A percentile compares a stretch with the other conserved stretches of the same genome.
phyloP scores from a whole-genome alignment of 495 filamentous ascomycete genomes.

The Penicillium odoratum region DNA sequence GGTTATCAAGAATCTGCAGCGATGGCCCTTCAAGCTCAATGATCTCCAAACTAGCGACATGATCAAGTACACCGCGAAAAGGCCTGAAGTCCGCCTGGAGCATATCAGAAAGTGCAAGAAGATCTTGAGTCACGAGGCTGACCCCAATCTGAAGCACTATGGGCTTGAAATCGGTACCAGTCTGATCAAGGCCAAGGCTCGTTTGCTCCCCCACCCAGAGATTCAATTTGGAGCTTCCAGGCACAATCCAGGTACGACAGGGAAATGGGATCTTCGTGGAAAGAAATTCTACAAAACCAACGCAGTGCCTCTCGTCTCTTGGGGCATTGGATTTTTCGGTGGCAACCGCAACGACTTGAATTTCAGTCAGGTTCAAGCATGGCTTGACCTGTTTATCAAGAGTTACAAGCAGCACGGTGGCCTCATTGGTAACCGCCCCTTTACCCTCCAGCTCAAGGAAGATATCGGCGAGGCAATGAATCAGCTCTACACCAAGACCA shows the following conservation, averaged over 20 bases:
- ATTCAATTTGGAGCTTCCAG: slow-evolving; percentile 60
- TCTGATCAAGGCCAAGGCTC: slow-evolving; percentile 66
- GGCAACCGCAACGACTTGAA: slow-evolving; percentile 42
- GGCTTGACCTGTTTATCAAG: slow-evolving; percentile 58
- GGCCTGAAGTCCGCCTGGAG: slow-evolving; percentile 60
- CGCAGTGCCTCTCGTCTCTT: slow-evolving; percentile 57
- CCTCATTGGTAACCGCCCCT: slow-evolving; percentile 41
- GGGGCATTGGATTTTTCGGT: slow-evolving; percentile 65
- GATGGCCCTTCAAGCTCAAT: slow-evolving; percentile 77
- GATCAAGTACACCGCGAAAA: slow-evolving; percentile 80
- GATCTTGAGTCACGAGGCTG: slow-evolving; percentile 65
- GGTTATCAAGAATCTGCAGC: slow-evolving; percentile 61
- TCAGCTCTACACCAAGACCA: slow-evolving; percentile 49
- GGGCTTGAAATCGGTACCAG: slow-evolving; percentile 62
- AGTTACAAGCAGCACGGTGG: slow-evolving; percentile 74
- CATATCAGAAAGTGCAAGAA: slow-evolving; percentile 65
- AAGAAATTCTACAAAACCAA: slow-evolving; percentile 71
- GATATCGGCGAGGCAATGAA: slow-evolving; percentile 55
- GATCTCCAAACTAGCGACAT: slow-evolving; percentile 67
- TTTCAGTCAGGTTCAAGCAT: slow-evolving; percentile 50
- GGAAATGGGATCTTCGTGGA: slow-evolving; percentile 84
- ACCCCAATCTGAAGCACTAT: slow-evolving; percentile 66
- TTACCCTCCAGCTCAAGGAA: slow-evolving; percentile 31
- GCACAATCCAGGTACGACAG: slow-evolving; percentile 55
- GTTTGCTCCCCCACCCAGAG: slow-evolving; percentile 68